Conservation (phyloP, 805 yeast species). For the Metschnikowia dekortorum region DNA sequence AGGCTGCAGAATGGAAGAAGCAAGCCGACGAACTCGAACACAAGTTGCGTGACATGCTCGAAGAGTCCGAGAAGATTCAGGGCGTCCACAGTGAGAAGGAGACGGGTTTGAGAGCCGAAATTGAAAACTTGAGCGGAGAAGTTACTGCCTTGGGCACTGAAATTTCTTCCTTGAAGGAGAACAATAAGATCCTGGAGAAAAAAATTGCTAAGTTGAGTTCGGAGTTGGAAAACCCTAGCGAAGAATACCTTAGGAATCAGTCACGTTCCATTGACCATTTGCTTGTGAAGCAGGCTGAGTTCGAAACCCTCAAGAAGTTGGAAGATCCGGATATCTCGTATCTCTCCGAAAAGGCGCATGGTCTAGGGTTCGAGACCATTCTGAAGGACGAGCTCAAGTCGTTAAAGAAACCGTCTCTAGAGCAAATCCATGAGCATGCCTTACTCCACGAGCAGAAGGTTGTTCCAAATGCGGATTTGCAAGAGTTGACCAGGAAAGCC, state of each 20-base stretch:
- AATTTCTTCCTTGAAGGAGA: neutral
- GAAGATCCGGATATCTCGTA: constrained; percentile 3
- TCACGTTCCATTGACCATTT: constrained; percentile 2
- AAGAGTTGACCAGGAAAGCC: constrained; percentile 7
- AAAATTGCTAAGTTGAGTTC: neutral
- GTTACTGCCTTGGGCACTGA: neutral
- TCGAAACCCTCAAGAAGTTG: constrained; percentile 3
- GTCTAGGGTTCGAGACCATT: constrained; percentile 4
- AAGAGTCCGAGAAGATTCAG: neutral
- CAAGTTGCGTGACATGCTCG: neutral
- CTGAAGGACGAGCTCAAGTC: constrained; percentile 5
- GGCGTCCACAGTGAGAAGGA: neutral
- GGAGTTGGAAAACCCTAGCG: neutral
- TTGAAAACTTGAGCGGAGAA: neutral
- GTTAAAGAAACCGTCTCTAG: constrained; percentile 15
- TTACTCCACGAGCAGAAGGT: neutral
- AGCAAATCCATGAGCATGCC: constrained; percentile 6
- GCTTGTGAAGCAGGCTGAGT: neutral
- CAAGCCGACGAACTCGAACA: neutral
- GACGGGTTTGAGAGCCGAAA: neutral
- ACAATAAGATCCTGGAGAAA: neutral
- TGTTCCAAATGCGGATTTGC: constrained; percentile 1
- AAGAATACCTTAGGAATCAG: neutral
- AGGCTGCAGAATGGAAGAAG: neutral
- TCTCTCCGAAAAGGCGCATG: constrained; percentile 6